Evolutionary conservation across 2,329 filamentous ascomycete genomes (phyloP), one percentile per base, ranked within the genome.

Genomic region (Trichoderma simmonsii): DNA sequence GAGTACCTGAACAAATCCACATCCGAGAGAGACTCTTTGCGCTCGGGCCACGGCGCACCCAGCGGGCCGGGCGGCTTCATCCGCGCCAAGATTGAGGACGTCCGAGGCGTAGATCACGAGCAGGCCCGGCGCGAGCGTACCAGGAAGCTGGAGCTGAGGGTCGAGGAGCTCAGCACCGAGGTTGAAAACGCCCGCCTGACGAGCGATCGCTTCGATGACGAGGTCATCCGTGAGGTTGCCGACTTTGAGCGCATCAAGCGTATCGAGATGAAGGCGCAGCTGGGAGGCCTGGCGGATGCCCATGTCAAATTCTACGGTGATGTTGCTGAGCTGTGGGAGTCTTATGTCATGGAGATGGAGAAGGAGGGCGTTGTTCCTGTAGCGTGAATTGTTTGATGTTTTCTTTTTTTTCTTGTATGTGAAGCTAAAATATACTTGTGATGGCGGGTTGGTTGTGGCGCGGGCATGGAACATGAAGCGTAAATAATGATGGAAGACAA

Each of bases 231-330:
- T 78, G 96, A 99, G 81, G 93, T 98, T 1, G 88, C 88, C 24
- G 95, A 98, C 79, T 99, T 99, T 83, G 96, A 99, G 83, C 89
- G 95, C 71, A 98, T 98, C 86, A 99, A 99, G 86, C 90, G 93
- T 51, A 86, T 93, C 56, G 95, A 99, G 85, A 97, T 99, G 82
- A 93, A 93, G 81, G 89, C 92, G 75, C 95, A 96, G 76, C 86
- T 99, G 64, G 94, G 93, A 3, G 90, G 89, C 3, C 82, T 99
- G 63, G 94, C 95, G 0, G 92, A 95, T 78, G 90, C 93, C 21
- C 94, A 99, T 80, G 90, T 97, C 54, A 88, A 90, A 12, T 98
- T 98, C 81, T 99, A 97, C 80, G 89, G 89, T 71, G 89, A 88
- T 26, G 92, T 94, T 6, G 89, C 92, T 64, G 90, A 91, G 69